Conservation (phyloP, 2,329 filamentous ascomycete species). For the Colletotrichum sp. region DNA sequence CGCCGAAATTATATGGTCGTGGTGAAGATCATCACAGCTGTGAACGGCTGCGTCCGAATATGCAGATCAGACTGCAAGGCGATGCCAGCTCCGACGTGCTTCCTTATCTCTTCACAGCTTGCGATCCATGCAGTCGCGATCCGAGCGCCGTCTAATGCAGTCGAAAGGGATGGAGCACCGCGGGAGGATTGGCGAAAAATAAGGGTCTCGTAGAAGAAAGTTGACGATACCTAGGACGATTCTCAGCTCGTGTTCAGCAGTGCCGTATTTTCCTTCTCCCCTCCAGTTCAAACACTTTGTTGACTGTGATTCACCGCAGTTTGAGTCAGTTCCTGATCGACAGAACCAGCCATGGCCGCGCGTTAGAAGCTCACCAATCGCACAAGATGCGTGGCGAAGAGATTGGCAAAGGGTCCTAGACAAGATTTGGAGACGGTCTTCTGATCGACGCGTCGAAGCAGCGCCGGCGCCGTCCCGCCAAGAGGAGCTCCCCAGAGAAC, state of each 20-base stretch:
- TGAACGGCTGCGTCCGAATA: neutral
- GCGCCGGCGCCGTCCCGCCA: conserved; percentile 2
- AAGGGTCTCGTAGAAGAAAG: neutral
- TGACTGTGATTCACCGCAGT: neutral
- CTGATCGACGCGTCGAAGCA: neutral
- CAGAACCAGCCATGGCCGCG: neutral
- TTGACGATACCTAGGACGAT: neutral
- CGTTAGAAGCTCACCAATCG: conserved; percentile 1
- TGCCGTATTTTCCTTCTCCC: neutral
- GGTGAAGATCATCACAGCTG: neutral
- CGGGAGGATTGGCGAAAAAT: neutral
- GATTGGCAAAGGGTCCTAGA: neutral
- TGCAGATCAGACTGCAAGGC: conserved; percentile 1
- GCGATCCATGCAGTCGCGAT: neutral
- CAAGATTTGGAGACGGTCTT: neutral
- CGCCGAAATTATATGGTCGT: neutral
- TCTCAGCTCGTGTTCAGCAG: neutral
- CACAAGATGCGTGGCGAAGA: neutral
- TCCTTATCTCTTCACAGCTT: neutral
- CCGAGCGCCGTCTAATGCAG: conserved; percentile 3
- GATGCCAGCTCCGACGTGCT: neutral
- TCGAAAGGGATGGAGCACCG: neutral
- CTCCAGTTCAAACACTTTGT: neutral
- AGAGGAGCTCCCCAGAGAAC: neutral
- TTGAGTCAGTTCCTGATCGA: conserved; percentile 1